These are phyloP conservation scores for Castanea sativa DNA, from an alignment of 306 rosid species.

Conservation along the genomic window DNA sequence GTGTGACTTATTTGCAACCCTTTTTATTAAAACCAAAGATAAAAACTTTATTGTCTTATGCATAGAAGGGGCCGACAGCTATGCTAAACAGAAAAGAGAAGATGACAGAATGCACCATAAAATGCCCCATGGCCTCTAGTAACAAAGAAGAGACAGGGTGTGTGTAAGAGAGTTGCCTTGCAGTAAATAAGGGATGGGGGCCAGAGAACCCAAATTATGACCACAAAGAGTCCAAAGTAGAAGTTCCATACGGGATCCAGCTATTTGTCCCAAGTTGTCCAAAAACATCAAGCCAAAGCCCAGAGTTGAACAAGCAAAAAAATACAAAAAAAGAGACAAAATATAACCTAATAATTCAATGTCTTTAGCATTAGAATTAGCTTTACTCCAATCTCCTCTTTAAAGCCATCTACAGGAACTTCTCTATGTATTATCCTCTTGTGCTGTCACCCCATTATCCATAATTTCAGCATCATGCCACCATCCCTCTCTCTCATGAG, in stretches of 20 bases:
- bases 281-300: slow-evolving; percentile 80
- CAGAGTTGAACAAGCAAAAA: slow-evolving; percentile 58
- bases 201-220: slow-evolving; percentile 83
- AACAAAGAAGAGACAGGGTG: too few species aligned
- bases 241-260: slow-evolving; percentile 61
- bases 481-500: slow-evolving; percentile 12
- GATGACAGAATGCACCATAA: too few species aligned
- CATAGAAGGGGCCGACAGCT: too few species aligned
- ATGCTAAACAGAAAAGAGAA: too few species aligned
- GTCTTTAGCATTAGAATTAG: slow-evolving; percentile 68
- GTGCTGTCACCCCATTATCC: too few species aligned
- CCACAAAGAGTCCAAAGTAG: slow-evolving; percentile 71
- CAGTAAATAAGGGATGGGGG: slow-evolving; percentile 64
- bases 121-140: too few species aligned
- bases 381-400: slow-evolving; percentile 75
- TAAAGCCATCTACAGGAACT: neutral
- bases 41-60: neutral
- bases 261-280: slow-evolving; percentile 85
- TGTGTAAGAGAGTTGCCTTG: slow-evolving; percentile 38
- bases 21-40: slow-evolving; percentile 46
- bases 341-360: slow-evolving; percentile 73
- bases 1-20: neutral
- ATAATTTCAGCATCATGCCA: slow-evolving; percentile 1
- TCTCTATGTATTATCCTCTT: too few species aligned
- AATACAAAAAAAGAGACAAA: slow-evolving; percentile 39